Percentiles rank a stretch among this genome's conserved stretches.
Evolutionary conservation across 1,284 basidiomycete species (phyloP).

Genomic region (Ustilago vetiveriae): DNA sequence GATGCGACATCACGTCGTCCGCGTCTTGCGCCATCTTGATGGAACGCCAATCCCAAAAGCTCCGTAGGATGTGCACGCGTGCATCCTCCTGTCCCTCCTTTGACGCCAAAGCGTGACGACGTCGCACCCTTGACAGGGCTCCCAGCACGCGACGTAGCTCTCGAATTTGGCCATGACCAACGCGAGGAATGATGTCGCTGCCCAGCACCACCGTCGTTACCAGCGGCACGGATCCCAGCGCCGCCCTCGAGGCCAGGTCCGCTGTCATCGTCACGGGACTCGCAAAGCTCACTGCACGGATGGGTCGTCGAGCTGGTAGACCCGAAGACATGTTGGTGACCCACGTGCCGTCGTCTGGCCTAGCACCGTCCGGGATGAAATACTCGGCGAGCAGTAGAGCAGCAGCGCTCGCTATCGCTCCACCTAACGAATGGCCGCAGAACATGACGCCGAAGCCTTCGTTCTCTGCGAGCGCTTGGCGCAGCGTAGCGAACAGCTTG

Average conservation of each 20-base stretch:
- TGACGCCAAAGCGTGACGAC: conserved; percentile 42
- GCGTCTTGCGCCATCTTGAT: conserved; percentile 39
- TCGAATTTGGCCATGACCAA: conserved; percentile 63
- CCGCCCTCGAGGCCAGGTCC: conserved; percentile 49
- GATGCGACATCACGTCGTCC: conserved; percentile 58
- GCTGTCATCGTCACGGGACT: conserved; percentile 63
- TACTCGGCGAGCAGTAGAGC: conserved; percentile 62
- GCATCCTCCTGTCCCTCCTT: conserved; percentile 48
- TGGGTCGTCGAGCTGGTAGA: conserved; percentile 55
- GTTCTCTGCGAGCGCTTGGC: conserved; percentile 56
- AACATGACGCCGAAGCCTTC: conserved; percentile 62
- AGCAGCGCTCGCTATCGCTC: conserved; percentile 63
- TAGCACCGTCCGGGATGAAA: conserved; percentile 40
- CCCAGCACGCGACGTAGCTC: conserved; percentile 65
- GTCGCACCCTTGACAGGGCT: conserved; percentile 60
- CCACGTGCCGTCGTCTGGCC: conserved; percentile 53
- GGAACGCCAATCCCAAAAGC: conserved; percentile 62
- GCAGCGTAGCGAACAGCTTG: conserved; percentile 55
- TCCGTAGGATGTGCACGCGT: conserved; percentile 56
- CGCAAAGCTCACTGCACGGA: conserved; percentile 64
- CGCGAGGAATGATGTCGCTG: conserved; percentile 63
- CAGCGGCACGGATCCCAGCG: conserved; percentile 57
- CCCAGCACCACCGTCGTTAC: conserved; percentile 60
- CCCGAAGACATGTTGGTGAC: conserved; percentile 53
- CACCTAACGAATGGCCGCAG: conserved; percentile 64